A percentile compares a stretch with the other conserved stretches of the same genome.
phyloP scores from a whole-genome alignment of 371 early-diverging fungal species.

The Capillidium rhysosporum region DNA sequence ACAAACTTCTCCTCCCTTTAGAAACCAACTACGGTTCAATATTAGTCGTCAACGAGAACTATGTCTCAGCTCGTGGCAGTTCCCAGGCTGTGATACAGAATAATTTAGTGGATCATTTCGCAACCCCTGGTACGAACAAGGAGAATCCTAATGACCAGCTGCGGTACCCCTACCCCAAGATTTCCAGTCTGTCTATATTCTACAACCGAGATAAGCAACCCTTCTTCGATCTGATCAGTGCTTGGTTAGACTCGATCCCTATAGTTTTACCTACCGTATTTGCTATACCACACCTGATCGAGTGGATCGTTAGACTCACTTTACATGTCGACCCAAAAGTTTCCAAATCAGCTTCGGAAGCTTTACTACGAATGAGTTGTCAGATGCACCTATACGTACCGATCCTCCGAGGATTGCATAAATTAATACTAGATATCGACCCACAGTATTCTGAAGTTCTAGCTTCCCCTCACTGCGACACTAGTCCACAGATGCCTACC shows the following conservation, averaged over 20 bases:
- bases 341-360: conserved; percentile 37
- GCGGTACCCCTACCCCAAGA: conserved; percentile 13
- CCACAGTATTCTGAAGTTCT: conserved; percentile 33
- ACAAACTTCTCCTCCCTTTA: conserved; percentile 24
- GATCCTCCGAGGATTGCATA: conserved; percentile 28
- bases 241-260: conserved; percentile 50
- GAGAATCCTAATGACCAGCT: conserved; percentile 1
- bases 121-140: background rate
- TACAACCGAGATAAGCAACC: conserved; percentile 43
- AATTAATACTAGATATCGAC: conserved; percentile 32
- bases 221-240: conserved; percentile 38
- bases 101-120: no score
- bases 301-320: conserved; percentile 52
- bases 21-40: conserved; percentile 31
- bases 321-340: conserved; percentile 68
- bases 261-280: conserved; percentile 47
- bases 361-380: conserved; percentile 22
- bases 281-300: conserved; percentile 35
- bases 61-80: conserved; percentile 2
- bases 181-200: conserved; percentile 26
- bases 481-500: background rate
- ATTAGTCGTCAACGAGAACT: conserved; percentile 24
- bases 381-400: conserved; percentile 38
- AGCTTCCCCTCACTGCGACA: conserved; percentile 8
- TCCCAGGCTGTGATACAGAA: background rate